Conservation (phyloP, 2,329 filamentous ascomycete genomes). For the Epichloe sp. region DNA sequence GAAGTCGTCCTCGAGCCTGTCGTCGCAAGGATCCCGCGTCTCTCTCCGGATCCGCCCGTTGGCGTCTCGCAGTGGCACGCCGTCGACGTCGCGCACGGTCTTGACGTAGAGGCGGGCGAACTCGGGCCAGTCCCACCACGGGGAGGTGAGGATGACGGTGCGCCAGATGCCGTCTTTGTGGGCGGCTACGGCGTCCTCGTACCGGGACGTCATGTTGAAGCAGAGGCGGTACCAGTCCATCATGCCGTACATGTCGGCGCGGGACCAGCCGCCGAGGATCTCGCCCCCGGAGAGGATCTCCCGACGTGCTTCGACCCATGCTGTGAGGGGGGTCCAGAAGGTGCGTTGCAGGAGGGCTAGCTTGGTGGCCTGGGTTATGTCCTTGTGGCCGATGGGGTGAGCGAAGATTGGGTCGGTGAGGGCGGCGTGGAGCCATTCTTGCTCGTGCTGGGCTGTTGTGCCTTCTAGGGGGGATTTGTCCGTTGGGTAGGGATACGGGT, state of each 20-base stretch:
- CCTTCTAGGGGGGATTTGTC: too few species aligned
- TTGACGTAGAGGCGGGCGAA: slow-evolving; percentile 11
- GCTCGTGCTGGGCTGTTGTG: too few species aligned
- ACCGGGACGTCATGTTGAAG: slow-evolving; percentile 9
- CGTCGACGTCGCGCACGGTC: slow-evolving; percentile 3
- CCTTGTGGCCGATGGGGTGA: too few species aligned
- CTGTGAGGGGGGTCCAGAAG: slow-evolving; percentile 9
- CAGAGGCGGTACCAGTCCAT: slow-evolving; percentile 17
- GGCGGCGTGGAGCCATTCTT: too few species aligned
- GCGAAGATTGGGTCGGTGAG: too few species aligned
- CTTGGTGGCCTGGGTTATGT: too few species aligned
- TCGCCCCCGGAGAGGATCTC: slow-evolving; percentile 8
- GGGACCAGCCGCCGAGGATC: slow-evolving; percentile 13
- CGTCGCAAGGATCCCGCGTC: slow-evolving; percentile 6
- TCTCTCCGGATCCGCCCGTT: slow-evolving; percentile 4
- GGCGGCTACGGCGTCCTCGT: slow-evolving; percentile 9
- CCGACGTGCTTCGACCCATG: slow-evolving; percentile 12
- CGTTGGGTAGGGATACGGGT: too few species aligned
- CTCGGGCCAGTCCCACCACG: slow-evolving; percentile 15
- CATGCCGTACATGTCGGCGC: slow-evolving; percentile 15
- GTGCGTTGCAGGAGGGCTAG: too few species aligned
- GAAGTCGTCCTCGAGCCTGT: slow-evolving; percentile 13
- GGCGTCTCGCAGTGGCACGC: too few species aligned
- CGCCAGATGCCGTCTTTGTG: slow-evolving; percentile 15
- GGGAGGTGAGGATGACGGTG: slow-evolving; percentile 12